Percentiles rank a stretch among this genome's conserved stretches.
phyloP scores from a whole-genome alignment of 2,329 filamentous ascomycete species.

The Arthroderma sp. region DNA sequence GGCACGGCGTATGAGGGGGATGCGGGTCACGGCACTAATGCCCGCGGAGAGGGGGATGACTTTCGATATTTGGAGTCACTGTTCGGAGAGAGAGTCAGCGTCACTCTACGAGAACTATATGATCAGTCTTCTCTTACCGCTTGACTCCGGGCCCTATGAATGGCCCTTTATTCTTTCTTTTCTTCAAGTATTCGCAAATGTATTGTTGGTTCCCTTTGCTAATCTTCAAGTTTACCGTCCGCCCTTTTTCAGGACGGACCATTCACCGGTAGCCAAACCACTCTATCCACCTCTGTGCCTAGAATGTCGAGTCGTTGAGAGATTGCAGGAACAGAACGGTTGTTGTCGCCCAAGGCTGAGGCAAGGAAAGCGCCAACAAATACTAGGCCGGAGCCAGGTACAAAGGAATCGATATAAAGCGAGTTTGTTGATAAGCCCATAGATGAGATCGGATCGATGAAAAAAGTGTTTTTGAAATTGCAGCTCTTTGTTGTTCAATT shows the following conservation, averaged over 20 bases:
- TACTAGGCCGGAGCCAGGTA: constrained; percentile 20
- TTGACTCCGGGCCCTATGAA: not conserved
- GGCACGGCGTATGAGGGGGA: not conserved
- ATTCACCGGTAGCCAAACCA: constrained; percentile 37
- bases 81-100: not conserved
- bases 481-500: not conserved
- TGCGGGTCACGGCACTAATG: not conserved
- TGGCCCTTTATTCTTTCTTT: not conserved
- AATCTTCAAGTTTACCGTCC: constrained; percentile 35
- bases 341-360: constrained; percentile 6
- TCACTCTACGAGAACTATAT: not conserved
- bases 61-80: not conserved
- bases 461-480: not conserved
- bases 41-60: not conserved
- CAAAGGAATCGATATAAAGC: constrained; percentile 18
- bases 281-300: constrained; percentile 20
- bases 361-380: constrained; percentile 12
- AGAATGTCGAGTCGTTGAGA: constrained; percentile 13
- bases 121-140: not conserved
- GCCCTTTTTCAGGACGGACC: constrained; percentile 42
- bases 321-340: constrained; percentile 12
- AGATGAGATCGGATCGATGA: constrained; percentile 12
- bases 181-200: constrained; percentile 1
- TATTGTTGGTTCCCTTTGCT: not conserved
- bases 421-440: constrained; percentile 17